Conservation (phyloP, 108 stramenopile species). For the Mayamaea pseudoterrestris region DNA sequence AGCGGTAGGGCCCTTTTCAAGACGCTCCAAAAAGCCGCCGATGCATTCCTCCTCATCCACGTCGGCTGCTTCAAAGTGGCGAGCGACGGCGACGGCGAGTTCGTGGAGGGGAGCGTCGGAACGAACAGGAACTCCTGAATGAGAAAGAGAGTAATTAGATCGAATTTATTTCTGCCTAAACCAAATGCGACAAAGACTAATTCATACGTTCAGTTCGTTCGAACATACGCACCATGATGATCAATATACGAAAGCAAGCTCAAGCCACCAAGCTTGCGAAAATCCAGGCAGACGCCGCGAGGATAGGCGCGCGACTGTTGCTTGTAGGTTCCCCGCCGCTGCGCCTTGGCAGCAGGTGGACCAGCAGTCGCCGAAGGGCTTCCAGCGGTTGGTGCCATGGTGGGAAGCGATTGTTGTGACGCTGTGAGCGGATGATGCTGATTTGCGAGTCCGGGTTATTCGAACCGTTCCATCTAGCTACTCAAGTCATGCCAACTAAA, state of each 20-base stretch:
- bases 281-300: conserved; percentile 75
- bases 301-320: conserved; percentile 53
- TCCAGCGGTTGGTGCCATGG: too few relatives aligned
- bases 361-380: neutral
- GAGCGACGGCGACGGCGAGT: conserved; percentile 74
- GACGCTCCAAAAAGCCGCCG: conserved; percentile 68
- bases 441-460: too few relatives aligned
- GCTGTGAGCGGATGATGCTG: neutral
- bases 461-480: too few relatives aligned
- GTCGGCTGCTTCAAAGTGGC: conserved; percentile 79
- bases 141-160: neutral
- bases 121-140: conserved; percentile 41
- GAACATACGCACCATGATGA: conserved; percentile 53
- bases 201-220: neutral
- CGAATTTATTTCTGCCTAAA: neutral
- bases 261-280: conserved; percentile 58
- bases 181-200: neutral
- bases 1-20: conserved; percentile 32
- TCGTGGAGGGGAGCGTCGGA: conserved; percentile 75
- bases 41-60: conserved; percentile 79
- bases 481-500: neutral
- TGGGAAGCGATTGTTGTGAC: neutral
- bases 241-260: conserved; percentile 81
- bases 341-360: conserved; percentile 2
- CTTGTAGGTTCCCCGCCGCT: conserved; percentile 1